Evolutionary conservation across 225 moss, liverwort and hornwort species (phyloP).

Genomic region (Pseudisothecium myosuroides): DNA sequence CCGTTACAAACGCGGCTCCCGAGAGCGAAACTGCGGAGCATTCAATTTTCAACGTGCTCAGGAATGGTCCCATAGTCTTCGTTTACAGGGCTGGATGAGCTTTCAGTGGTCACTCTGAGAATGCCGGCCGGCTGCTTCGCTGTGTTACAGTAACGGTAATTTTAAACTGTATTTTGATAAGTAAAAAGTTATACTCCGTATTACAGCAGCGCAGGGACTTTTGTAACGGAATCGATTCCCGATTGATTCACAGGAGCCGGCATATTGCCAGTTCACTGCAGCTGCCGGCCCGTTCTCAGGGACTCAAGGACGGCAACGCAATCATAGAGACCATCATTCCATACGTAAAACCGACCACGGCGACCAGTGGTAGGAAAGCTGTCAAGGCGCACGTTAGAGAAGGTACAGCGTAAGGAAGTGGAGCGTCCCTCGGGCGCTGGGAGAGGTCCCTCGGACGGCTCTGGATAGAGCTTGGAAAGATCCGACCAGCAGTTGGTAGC

Average conservation of each 20-base stretch:
- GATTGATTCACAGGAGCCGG: background rate
- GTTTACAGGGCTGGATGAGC: background rate
- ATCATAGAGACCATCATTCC: background rate
- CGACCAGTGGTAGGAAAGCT: conserved; percentile 5
- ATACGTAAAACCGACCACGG: background rate
- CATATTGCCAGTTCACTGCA: background rate
- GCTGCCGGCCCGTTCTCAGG: conserved; percentile 1
- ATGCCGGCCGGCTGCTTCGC: background rate
- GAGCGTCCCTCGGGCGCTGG: background rate
- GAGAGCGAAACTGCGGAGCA: background rate
- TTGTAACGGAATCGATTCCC: background rate
- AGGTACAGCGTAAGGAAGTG: background rate
- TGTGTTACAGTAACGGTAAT: background rate
- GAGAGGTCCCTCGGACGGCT: background rate
- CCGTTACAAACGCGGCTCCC: background rate
- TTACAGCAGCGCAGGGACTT: background rate
- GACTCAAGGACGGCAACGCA: background rate
- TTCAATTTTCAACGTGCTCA: background rate
- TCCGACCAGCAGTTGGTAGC: background rate
- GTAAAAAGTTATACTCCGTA: background rate
- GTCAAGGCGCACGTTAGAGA: background rate
- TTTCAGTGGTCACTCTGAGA: conserved; percentile 2
- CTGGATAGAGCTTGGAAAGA: background rate
- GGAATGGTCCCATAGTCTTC: background rate
- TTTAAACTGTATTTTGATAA: background rate